Percentiles rank a stretch among this genome's conserved stretches.
Evolutionary conservation across 495 filamentous ascomycete genomes (phyloP).

Genomic region (Xylaria nigripes): DNA sequence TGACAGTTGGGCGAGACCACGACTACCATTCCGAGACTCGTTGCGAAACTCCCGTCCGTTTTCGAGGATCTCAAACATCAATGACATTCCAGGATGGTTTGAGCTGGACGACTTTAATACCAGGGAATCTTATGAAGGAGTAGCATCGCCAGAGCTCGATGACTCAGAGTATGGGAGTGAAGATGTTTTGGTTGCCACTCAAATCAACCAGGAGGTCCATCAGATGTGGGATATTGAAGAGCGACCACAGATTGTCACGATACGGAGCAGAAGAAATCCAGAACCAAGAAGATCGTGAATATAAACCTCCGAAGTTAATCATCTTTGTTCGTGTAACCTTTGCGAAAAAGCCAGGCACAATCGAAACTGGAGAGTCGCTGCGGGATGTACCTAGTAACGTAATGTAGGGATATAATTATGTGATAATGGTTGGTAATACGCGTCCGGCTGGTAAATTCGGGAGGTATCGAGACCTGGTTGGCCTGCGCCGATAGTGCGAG

Average conservation of each 20-base stretch:
- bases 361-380: neutral
- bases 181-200: neutral
- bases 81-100: neutral
- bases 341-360: neutral
- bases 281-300: neutral
- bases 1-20: neutral
- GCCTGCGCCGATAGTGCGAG: neutral
- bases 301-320: neutral
- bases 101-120: neutral
- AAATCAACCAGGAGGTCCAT: neutral
- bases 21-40: neutral
- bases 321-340: neutral
- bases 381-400: constrained; percentile 3
- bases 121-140: neutral
- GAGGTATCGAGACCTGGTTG: neutral
- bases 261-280: neutral
- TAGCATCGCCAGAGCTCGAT: neutral
- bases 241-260: constrained; percentile 5
- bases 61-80: neutral
- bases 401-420: neutral
- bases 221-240: neutral
- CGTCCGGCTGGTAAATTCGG: neutral
- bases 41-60: neutral
- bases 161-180: neutral
- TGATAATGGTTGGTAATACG: neutral